Conservation (phyloP, 805 yeast genomes). For the Candida sanyiensis region DNA sequence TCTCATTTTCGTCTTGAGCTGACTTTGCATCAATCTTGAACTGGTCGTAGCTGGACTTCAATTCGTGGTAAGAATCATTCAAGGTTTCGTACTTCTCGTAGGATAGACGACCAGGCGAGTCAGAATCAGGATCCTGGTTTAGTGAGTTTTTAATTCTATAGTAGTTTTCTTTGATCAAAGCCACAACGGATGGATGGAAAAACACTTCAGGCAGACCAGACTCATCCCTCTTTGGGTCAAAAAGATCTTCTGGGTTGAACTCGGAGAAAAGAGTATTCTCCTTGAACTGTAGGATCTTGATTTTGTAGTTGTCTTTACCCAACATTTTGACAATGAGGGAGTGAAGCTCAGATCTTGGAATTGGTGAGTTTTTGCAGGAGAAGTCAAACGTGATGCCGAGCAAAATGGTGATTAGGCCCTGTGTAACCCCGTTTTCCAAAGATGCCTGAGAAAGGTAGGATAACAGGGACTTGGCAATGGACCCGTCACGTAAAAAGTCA, state of each 20-base stretch:
- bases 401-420: conserved; percentile 66
- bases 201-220: conserved; percentile 86
- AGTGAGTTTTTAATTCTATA: conserved; percentile 64
- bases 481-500: conserved; percentile 63
- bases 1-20: conserved; percentile 27
- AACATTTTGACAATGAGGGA: conserved; percentile 60
- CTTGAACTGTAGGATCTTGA: conserved; percentile 67
- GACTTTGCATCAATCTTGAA: conserved; percentile 28
- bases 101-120: conserved; percentile 62
- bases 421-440: conserved; percentile 51
- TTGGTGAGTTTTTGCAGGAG: conserved; percentile 51
- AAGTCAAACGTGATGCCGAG: conserved; percentile 82
- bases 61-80: conserved; percentile 26
- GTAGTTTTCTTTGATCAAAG: conserved; percentile 62
- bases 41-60: conserved; percentile 33
- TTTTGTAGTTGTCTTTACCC: conserved; percentile 74
- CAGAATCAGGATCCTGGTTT: conserved; percentile 65
- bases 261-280: conserved; percentile 50
- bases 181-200: conserved; percentile 59
- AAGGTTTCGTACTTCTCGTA: conserved; percentile 42
- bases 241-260: conserved; percentile 45
- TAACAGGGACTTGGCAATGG: conserved; percentile 61
- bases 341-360: conserved; percentile 54
- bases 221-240: conserved; percentile 55
- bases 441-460: conserved; percentile 52